These are phyloP conservation scores for Candida nanaspora DNA, from an alignment of 805 yeast genomes.

Conservation along the genomic window DNA sequence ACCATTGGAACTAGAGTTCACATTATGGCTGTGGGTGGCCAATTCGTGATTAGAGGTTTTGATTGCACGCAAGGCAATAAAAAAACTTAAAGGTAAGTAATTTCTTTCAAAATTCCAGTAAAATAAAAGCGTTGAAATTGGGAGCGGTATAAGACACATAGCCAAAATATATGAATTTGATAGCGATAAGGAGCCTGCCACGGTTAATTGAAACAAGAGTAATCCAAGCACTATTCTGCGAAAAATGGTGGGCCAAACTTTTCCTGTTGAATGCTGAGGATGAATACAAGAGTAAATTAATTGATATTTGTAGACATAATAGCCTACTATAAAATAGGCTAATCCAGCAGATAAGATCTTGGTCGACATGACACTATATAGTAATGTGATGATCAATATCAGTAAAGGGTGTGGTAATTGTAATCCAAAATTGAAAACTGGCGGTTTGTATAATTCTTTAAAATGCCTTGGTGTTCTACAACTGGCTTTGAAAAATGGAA, in stretches of 20 bases:
- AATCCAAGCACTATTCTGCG: slow-evolving; percentile 78
- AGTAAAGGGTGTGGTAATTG: slow-evolving; percentile 88
- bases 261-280: slow-evolving; percentile 95
- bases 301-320: slow-evolving; percentile 85
- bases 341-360: slow-evolving; percentile 81
- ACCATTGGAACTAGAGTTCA: no score
- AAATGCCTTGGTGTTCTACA: slow-evolving; percentile 83
- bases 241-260: slow-evolving; percentile 89
- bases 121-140: slow-evolving; percentile 56
- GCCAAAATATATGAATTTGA: slow-evolving; percentile 77
- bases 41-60: not conserved
- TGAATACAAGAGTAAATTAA: slow-evolving; percentile 85
- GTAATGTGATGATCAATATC: slow-evolving; percentile 74
- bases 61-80: slow-evolving; percentile 82
- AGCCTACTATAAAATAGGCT: slow-evolving; percentile 78
- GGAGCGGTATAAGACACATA: slow-evolving; percentile 65
- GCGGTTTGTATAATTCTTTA: slow-evolving; percentile 72
- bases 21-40: no score
- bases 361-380: slow-evolving; percentile 85
- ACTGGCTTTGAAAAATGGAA: slow-evolving; percentile 55
- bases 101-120: slow-evolving; percentile 78
- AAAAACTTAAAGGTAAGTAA: slow-evolving; percentile 72
- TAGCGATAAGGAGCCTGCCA: slow-evolving; percentile 80
- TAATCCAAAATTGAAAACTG: slow-evolving; percentile 85
- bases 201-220: slow-evolving; percentile 78